Percentiles rank a stretch among this genome's conserved stretches.
Conservation (phyloP, 2,329 filamentous ascomycete species). For the Cercospora sp. region DNA sequence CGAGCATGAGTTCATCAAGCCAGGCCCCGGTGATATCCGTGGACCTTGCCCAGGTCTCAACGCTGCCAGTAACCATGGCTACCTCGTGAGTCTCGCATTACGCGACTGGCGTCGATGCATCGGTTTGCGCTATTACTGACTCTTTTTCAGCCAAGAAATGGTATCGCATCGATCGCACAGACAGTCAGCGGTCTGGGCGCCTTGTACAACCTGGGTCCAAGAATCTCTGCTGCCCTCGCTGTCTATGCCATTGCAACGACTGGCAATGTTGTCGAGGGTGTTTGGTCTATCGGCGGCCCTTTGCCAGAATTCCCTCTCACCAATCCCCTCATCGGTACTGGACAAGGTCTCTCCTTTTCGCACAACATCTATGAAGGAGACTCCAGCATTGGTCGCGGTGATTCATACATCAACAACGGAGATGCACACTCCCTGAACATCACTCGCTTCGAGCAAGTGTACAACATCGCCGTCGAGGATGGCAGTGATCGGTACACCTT, state of each 20-base stretch:
- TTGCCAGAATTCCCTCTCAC: constrained; percentile 22
- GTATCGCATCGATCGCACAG: constrained; percentile 35
- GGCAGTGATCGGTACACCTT: constrained; percentile 27
- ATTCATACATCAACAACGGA: constrained; percentile 32
- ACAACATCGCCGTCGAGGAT: constrained; percentile 28
- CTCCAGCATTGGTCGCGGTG: constrained; percentile 29
- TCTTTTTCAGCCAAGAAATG: constrained; percentile 26
- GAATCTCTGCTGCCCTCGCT: constrained; percentile 36
- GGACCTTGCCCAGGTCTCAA: constrained; percentile 36
- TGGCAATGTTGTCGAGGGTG: constrained; percentile 31
- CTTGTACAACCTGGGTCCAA: constrained; percentile 22
- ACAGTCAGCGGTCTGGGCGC: constrained; percentile 31
- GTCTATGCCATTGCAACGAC: constrained; percentile 37
- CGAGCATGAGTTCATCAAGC: constrained; percentile 22
- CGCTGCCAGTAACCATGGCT: constrained; percentile 29
- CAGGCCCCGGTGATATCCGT: constrained; percentile 23
- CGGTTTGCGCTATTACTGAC: neutral
- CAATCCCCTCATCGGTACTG: constrained; percentile 24
- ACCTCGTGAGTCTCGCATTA: constrained; percentile 12
- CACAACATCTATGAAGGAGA: constrained; percentile 42
- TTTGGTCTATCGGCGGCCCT: constrained; percentile 38
- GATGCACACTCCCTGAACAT: constrained; percentile 33
- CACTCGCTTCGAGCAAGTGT: constrained; percentile 30
- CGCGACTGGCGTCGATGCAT: too few species aligned
- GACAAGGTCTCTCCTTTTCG: constrained; percentile 30